Evolutionary conservation across 2,329 filamentous ascomycete genomes (phyloP), one percentile per base, ranked within the genome.

Genomic region (Pseudocercospora macadamiae): DNA sequence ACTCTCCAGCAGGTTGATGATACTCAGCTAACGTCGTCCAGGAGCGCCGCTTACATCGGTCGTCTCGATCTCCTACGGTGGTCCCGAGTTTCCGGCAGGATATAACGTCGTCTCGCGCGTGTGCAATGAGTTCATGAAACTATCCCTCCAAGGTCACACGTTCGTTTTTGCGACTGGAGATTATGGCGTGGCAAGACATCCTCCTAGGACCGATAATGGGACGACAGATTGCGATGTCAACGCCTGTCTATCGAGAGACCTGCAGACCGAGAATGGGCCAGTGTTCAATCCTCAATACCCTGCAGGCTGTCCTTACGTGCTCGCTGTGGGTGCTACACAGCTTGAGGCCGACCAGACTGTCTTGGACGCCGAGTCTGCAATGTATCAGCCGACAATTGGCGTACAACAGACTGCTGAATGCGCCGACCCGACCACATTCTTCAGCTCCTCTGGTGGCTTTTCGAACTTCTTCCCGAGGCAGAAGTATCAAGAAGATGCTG

Each of bases 61-160:
- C 54, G 21, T 51, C 9, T 59, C 57, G 1, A 51, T 59, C 34
- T 59, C 57, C 5, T 79, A 79, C 62, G 79, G 80, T 60, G 82
- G 84, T 70, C 77, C 73, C 8, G 77, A 79, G 51, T 70, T 79
- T 10, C 75, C 77, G 1, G 69, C 72, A 7, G 71, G 69, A 53
- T 84, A 82, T 63, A 75, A 79, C 55, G 49, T 78, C 81, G 76
- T 79, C 57, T 64, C 74, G 51, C 74, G 82, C 2, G 81, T 83
- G 69, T 83, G 81, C 65, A 71, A 74, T 51, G 80, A 83, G 71
- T 83, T 80, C 67, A 77, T 83, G 77, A 84, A 84, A 72, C 76
- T 83, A 1, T 80, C 77, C n/a, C 76, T 84, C 14, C 77, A 78
- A 65, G 82, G 81, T 10, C 73, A 81, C 10, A 77, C 78, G 1